phyloP scores from a whole-genome alignment of 1,139 yeast species.

The Spathaspora jeffriesii region DNA sequence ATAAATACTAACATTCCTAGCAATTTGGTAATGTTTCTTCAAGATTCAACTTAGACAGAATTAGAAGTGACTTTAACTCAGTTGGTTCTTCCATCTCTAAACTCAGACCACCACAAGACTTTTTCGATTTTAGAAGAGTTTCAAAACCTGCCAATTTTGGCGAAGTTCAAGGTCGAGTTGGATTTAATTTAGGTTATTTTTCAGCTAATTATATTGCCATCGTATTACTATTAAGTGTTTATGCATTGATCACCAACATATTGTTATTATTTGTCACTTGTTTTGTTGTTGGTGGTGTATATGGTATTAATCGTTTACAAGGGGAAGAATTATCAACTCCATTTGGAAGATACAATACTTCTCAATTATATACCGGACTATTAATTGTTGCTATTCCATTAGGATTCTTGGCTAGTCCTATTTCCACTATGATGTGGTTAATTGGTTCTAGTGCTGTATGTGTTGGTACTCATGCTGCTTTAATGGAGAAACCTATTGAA shows the following conservation, averaged over 20 bases:
- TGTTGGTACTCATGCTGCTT: conserved; percentile 87
- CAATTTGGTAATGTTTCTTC: conserved; percentile 34
- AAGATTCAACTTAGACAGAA: conserved; percentile 51
- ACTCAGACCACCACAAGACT: conserved; percentile 88
- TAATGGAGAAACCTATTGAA: conserved; percentile 98
- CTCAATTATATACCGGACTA: conserved; percentile 88
- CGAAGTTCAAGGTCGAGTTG: conserved; percentile 86
- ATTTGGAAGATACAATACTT: conserved; percentile 67
- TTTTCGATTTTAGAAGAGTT: conserved; percentile 85
- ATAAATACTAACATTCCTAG: conserved; percentile 10
- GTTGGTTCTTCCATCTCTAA: conserved; percentile 69
- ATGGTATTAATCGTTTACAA: conserved; percentile 73
- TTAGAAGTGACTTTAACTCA: conserved; percentile 38
- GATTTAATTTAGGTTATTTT: conserved; percentile 84
- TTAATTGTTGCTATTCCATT: conserved; percentile 80
- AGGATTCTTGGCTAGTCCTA: conserved; percentile 91
- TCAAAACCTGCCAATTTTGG: conserved; percentile 90
- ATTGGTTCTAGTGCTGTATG: conserved; percentile 92
- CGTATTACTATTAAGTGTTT: conserved; percentile 60
- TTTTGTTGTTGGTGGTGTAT: conserved; percentile 68
- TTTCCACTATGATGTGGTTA: conserved; percentile 94
- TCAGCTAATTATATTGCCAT: conserved; percentile 84
- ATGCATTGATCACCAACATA: conserved; percentile 75
- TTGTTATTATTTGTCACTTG: conserved; percentile 80
- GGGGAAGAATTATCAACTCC: conserved; percentile 83